These are phyloP conservation scores for Calendula officinalis DNA, from an alignment of 129 eudicot species.

Conservation along the genomic window DNA sequence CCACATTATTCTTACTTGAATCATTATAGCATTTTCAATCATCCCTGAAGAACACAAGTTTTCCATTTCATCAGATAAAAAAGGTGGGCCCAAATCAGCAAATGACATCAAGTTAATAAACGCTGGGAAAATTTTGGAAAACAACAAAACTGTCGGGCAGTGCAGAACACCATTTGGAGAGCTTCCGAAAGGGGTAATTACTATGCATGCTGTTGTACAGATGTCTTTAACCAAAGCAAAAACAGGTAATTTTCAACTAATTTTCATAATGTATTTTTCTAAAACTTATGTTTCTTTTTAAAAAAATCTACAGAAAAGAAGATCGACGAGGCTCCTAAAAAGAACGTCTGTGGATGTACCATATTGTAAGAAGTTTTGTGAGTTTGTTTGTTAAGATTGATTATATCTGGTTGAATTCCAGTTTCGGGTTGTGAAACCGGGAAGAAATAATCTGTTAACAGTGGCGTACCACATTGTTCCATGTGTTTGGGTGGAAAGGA, in stretches of 20 bases:
- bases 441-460: constrained; percentile 41
- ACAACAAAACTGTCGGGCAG: constrained; percentile 69
- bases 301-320: constrained; percentile 98
- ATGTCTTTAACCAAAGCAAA: constrained; percentile 70
- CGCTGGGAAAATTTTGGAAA: constrained; percentile 81
- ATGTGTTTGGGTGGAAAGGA: constrained; percentile 7
- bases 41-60: neutral
- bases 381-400: constrained; percentile 29
- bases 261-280: neutral
- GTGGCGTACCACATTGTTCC: constrained; percentile 24
- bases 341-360: constrained; percentile 54
- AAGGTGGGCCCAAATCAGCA: constrained; percentile 67
- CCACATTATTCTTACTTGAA: no score
- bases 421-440: constrained; percentile 25
- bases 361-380: constrained; percentile 43
- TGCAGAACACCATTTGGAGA: constrained; percentile 75
- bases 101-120: constrained; percentile 74
- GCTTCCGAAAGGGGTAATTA: constrained; percentile 67
- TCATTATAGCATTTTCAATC: no score
- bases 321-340: constrained; percentile 65
- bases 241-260: constrained; percentile 52
- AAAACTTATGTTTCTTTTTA: no score
- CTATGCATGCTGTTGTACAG: constrained; percentile 95
- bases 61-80: constrained; percentile 49
- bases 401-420: constrained; percentile 18